Conservation (phyloP, 2,329 filamentous ascomycete species). For the Zasmidium citrigriseum region DNA sequence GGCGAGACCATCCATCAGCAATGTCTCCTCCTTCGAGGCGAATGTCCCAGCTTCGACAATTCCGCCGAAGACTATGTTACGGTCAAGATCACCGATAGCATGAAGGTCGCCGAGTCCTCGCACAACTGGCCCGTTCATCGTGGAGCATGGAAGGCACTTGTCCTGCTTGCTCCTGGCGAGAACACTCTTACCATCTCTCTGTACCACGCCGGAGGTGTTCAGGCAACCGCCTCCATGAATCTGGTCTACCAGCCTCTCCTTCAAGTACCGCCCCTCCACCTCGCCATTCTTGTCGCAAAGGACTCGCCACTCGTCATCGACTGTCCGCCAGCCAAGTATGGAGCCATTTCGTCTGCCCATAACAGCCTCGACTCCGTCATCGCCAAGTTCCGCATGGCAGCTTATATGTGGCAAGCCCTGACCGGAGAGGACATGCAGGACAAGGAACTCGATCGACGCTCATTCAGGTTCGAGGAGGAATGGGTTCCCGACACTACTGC, state of each 20-base stretch:
- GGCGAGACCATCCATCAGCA: slow-evolving; percentile 35
- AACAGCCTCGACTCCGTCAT: slow-evolving; percentile 33
- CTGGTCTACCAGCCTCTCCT: slow-evolving; percentile 35
- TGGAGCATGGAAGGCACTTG: slow-evolving; percentile 36
- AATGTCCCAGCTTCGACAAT: slow-evolving; percentile 18
- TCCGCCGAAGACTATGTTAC: slow-evolving; percentile 27
- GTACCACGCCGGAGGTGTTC: slow-evolving; percentile 21
- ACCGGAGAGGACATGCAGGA: slow-evolving; percentile 35
- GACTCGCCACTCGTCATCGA: slow-evolving; percentile 36
- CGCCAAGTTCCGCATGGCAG: slow-evolving; percentile 37
- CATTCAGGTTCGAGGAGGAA: slow-evolving; percentile 37
- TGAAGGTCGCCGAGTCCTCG: slow-evolving; percentile 16
- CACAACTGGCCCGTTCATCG: slow-evolving; percentile 38
- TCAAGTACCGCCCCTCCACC: slow-evolving; percentile 35
- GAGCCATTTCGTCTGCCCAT: slow-evolving; percentile 30
- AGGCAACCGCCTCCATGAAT: slow-evolving; percentile 12
- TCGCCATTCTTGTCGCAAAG: slow-evolving; percentile 36
- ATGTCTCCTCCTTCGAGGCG: slow-evolving; percentile 35
- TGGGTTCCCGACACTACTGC: slow-evolving; percentile 29
- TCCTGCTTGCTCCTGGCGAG: slow-evolving; percentile 32
- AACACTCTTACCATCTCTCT: slow-evolving; percentile 29
- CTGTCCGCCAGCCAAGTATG: slow-evolving; percentile 32
- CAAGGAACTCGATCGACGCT: slow-evolving; percentile 31
- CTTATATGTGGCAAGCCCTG: slow-evolving; percentile 39
- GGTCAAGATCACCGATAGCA: slow-evolving; percentile 27